These are phyloP conservation scores for Cryptococcus jaspeensis DNA, from an alignment of 1,284 basidiomycete genomes.

Conservation along the genomic window DNA sequence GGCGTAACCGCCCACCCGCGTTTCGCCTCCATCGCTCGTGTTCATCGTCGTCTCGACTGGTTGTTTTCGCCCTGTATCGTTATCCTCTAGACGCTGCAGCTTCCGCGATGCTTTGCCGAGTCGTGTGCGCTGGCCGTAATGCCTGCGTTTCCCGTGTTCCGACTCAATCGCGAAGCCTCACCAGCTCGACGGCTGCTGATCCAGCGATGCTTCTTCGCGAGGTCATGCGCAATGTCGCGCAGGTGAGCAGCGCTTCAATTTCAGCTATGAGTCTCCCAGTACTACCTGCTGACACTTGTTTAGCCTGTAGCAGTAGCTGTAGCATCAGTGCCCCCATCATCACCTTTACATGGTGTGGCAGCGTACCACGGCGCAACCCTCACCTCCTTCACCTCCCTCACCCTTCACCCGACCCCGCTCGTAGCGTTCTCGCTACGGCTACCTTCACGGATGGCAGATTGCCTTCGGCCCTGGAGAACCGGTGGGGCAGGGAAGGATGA, in stretches of 20 bases:
- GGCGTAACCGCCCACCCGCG: no score
- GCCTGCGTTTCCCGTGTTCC: no score
- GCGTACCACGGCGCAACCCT: conserved; percentile 78
- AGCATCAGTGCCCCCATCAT: conserved; percentile 19
- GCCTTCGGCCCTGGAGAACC: conserved; percentile 52
- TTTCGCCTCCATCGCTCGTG: no score
- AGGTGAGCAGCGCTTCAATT: conserved; percentile 33
- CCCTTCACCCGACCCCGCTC: conserved; percentile 79
- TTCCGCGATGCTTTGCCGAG: no score
- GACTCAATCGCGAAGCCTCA: no score
- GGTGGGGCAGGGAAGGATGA: background rate
- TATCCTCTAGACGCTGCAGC: no score
- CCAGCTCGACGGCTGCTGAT: conserved; percentile 5
- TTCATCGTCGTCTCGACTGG: no score
- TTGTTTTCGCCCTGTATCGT: no score
- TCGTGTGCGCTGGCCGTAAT: no score
- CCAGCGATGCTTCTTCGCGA: conserved; percentile 36
- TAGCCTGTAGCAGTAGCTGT: conserved; percentile 51
- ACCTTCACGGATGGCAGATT: conserved; percentile 78
- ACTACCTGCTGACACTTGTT: background rate
- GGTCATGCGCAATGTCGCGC: conserved; percentile 50
- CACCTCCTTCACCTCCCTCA: conserved; percentile 87
- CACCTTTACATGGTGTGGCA: conserved; percentile 7
- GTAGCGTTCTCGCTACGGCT: conserved; percentile 82
- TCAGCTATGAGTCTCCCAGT: background rate